Evolutionary conservation across 1,284 basidiomycete species (phyloP), one percentile per base, ranked within the genome.

Genomic region (Agroathelia rolfsii): DNA sequence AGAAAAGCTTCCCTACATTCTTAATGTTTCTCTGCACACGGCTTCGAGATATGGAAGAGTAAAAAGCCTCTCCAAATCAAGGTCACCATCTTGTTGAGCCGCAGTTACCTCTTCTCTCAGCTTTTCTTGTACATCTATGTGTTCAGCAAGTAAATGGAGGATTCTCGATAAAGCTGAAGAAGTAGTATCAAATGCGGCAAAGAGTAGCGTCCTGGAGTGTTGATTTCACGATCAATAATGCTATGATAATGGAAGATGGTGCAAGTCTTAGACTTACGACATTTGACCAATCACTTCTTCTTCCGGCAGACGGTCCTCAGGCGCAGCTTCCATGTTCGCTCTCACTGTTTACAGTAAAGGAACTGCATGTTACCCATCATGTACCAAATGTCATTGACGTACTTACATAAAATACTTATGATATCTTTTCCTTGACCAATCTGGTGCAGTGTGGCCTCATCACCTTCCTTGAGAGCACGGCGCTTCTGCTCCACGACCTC

Each of bases 141-240:
- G 45, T 13, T 41, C 35, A 0, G 53, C 42, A 11, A 65, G 44
- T 32, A 58, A 40, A 36, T 59, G 50, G 11, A 65, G 37, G 19
- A 56, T 51, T n/a, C 58, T 58, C 25, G 52, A 43, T 11, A 64
- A 38, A 4, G 62, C 56, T 5, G 43, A 44, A 3, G 58, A 55
- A 2, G 56, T 56, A 4, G 61, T 64, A 36, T 59, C 63, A 34
- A 48, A 50, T 5, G 52, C 59, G 27, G 52, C 55, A 40, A 63
- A 56, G 14, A 60, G 50, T 2, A 65, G 41, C 6, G 53, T 53
- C 20, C 57, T 61, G 36, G 5, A 38, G 5, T 10, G 3, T 12
- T 9, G 6, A 15, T 6, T 11, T 24, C 5, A n/a, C 16, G 11
- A 4, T 18, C 24, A 24, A 4, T 12, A 17, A 16, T 2, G 16